A percentile compares a stretch with the other conserved stretches of the same genome.
Evolutionary conservation across 2,329 filamentous ascomycete genomes (phyloP).

Genomic region (Claviceps paspali): DNA sequence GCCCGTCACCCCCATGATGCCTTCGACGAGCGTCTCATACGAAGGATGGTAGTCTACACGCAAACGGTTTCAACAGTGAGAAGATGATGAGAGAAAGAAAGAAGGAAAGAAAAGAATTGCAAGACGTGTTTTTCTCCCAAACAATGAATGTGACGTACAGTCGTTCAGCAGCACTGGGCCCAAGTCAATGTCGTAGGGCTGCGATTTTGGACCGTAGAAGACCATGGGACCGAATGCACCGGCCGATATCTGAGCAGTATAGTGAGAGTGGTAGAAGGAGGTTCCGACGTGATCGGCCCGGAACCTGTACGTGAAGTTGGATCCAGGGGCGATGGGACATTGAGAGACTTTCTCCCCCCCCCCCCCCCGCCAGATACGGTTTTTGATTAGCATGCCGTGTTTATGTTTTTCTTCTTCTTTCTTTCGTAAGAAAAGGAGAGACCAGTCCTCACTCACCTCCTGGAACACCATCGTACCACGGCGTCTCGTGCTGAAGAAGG

Average conservation of each 20-base stretch:
- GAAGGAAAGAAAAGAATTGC: too few relatives aligned
- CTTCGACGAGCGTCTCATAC: slow-evolving; percentile 23
- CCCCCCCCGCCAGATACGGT: too few relatives aligned
- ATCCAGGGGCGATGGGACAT: slow-evolving; percentile 34
- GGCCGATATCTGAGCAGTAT: slow-evolving; percentile 31
- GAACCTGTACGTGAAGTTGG: slow-evolving; percentile 41
- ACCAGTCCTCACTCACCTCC: neutral
- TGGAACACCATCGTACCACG: slow-evolving; percentile 40
- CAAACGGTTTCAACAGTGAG: too few relatives aligned
- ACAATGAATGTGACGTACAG: slow-evolving; percentile 18
- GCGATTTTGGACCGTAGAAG: slow-evolving; percentile 42
- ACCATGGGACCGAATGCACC: slow-evolving; percentile 46
- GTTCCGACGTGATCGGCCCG: slow-evolving; percentile 38
- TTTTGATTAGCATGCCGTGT: too few relatives aligned
- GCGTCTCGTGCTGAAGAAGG: slow-evolving; percentile 38
- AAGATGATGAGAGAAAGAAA: too few relatives aligned
- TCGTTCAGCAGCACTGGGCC: slow-evolving; percentile 44
- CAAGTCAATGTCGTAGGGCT: slow-evolving; percentile 48
- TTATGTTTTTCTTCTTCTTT: too few relatives aligned
- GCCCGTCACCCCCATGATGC: slow-evolving; percentile 1
- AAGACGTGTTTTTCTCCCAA: too few relatives aligned
- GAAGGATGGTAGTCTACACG: slow-evolving; percentile 17
- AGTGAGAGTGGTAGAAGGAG: slow-evolving; percentile 48
- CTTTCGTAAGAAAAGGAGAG: too few relatives aligned
- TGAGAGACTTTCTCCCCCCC: slow-evolving; percentile 19